Conservation (phyloP, 208 protist genomes). For the Porcisia deanei region DNA sequence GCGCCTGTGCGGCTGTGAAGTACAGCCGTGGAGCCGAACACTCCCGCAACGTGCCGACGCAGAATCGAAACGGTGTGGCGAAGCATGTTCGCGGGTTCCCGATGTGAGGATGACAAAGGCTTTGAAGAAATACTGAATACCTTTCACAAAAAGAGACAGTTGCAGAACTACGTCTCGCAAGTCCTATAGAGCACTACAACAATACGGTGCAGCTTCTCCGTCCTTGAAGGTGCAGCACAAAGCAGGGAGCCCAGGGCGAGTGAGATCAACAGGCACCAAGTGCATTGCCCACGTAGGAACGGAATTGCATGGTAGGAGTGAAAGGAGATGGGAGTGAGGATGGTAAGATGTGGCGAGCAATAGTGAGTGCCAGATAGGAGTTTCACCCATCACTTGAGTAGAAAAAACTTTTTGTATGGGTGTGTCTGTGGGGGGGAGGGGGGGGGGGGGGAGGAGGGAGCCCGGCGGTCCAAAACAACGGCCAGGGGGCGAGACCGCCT, state of each 20-base stretch:
- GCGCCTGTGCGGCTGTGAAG: conserved; percentile 24
- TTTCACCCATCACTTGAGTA: neutral
- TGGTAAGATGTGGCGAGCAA: too few relatives aligned
- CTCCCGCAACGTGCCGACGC: conserved; percentile 3
- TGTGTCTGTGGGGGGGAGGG: too few relatives aligned
- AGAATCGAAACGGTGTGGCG: conserved; percentile 13
- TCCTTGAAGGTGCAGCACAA: too few relatives aligned
- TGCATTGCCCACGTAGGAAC: neutral
- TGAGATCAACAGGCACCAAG: neutral
- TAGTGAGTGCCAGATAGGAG: neutral
- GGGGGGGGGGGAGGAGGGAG: too few relatives aligned
- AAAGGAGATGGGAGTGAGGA: neutral
- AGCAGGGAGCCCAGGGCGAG: neutral
- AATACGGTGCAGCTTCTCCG: neutral
- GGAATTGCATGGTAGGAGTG: neutral
- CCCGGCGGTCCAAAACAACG: too few relatives aligned
- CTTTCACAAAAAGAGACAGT: neutral
- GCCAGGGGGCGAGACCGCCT: too few relatives aligned
- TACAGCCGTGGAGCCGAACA: conserved; percentile 6
- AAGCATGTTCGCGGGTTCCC: conserved; percentile 7
- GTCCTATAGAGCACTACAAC: too few relatives aligned
- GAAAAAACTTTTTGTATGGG: neutral
- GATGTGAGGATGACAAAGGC: neutral
- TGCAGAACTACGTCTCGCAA: neutral
- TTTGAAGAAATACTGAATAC: neutral